A percentile compares a stretch with the other conserved stretches of the same genome.
These are phyloP conservation scores for Neoboletus magnificus DNA, from an alignment of 768 basidiomycete genomes.

Conservation along the genomic window DNA sequence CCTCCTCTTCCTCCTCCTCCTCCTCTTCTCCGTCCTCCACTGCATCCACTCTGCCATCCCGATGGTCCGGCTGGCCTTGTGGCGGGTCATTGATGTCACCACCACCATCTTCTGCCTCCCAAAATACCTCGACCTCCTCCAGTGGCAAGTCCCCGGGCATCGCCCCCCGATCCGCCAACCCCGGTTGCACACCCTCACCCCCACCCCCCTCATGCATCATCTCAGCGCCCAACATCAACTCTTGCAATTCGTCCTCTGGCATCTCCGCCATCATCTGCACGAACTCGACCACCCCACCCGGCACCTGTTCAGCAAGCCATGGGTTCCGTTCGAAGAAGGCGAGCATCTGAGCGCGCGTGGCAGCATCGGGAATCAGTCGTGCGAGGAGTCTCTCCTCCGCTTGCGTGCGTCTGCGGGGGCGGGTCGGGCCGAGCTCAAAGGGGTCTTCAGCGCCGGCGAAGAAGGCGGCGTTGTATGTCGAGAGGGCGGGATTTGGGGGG, in stretches of 20 bases:
- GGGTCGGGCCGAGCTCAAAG: conserved; percentile 27
- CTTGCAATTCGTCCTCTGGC: conserved; percentile 57
- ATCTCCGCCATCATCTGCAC: conserved; percentile 52
- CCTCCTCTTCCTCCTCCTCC: conserved; percentile 31
- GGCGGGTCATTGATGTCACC: conserved; percentile 24
- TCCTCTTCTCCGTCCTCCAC: conserved; percentile 45
- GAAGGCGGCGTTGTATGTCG: conserved; percentile 68
- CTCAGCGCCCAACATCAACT: conserved; percentile 50
- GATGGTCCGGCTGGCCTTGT: conserved; percentile 21
- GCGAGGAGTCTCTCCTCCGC: conserved; percentile 52
- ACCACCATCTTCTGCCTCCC: conserved; percentile 23
- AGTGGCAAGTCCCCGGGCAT: conserved; percentile 46
- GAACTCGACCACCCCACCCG: conserved; percentile 64
- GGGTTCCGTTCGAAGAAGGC: conserved; percentile 60
- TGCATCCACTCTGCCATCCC: conserved; percentile 24
- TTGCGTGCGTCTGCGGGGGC: conserved; percentile 39
- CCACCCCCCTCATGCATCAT: conserved; percentile 35
- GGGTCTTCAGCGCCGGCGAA: conserved; percentile 64
- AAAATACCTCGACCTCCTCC: conserved; percentile 33
- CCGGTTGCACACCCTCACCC: conserved; percentile 25
- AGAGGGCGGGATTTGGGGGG: conserved; percentile 62
- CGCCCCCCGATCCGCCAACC: conserved; percentile 20
- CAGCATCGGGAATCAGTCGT: conserved; percentile 55
- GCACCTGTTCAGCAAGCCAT: conserved; percentile 52
- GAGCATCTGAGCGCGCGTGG: conserved; percentile 55